phyloP scores from a whole-genome alignment of 2,329 filamentous ascomycete species.

The Cladosporium sp. region DNA sequence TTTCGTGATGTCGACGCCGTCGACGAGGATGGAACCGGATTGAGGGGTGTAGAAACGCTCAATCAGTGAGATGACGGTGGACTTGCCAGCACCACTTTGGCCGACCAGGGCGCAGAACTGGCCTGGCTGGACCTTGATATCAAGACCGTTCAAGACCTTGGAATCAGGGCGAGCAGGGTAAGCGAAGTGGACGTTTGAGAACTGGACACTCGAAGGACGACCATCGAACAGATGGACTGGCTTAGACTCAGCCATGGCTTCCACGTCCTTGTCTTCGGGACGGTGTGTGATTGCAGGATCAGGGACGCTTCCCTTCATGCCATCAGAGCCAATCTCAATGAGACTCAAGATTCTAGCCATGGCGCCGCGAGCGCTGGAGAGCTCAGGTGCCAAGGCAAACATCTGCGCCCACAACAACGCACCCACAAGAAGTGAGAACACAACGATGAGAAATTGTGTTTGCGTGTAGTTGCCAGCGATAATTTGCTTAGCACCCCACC shows the following conservation, averaged over 20 bases:
- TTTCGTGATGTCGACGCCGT: constrained; percentile 76
- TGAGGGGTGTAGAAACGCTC: constrained; percentile 97
- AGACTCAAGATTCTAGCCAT: constrained; percentile 57
- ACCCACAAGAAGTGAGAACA: constrained; percentile 69
- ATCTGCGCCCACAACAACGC: constrained; percentile 73
- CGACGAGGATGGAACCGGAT: constrained; percentile 72
- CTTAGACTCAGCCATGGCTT: constrained; percentile 15
- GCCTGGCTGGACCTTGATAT: constrained; percentile 48
- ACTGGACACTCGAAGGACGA: constrained; percentile 17
- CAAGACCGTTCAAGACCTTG: constrained; percentile 41
- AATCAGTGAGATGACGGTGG: constrained; percentile 83
- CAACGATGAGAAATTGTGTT: constrained; percentile 70
- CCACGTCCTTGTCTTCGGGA: constrained; percentile 18
- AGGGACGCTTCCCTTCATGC: constrained; percentile 4
- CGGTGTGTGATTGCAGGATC: constrained; percentile 26
- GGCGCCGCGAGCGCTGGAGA: constrained; percentile 65
- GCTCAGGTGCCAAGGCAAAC: constrained; percentile 72
- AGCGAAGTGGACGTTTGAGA: constrained; percentile 44
- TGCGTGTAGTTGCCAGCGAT: constrained; percentile 64
- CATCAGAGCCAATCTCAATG: constrained; percentile 49
- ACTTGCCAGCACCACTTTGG: constrained; percentile 92
- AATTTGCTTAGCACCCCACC: constrained; percentile 73
- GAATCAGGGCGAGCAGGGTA: constrained; percentile 47
- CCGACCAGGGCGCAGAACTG: constrained; percentile 88
- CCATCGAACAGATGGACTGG: constrained; percentile 26